phyloP scores from a whole-genome alignment of 2,329 filamentous ascomycete species.

The Claviceps citrina region DNA sequence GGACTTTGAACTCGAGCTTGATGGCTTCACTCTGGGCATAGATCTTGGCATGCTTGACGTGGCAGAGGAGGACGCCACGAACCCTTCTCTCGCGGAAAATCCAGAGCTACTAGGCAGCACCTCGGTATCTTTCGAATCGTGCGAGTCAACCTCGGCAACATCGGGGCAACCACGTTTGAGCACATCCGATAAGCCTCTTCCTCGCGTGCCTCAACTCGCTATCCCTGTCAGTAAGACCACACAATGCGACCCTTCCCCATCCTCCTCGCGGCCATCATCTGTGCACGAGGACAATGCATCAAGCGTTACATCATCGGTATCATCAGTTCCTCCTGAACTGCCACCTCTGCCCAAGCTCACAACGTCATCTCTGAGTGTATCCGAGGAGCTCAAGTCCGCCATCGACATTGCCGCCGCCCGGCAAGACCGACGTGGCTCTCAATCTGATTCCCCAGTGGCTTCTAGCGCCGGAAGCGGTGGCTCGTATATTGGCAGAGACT shows the following conservation, averaged over 20 bases:
- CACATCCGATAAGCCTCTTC: conserved; percentile 51
- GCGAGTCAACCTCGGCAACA: conserved; percentile 19
- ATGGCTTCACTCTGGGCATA: conserved; percentile 38
- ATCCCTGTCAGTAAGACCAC: conserved; percentile 19
- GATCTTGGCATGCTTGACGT: conserved; percentile 37
- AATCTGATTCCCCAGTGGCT: conserved; percentile 55
- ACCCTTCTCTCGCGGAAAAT: conserved; percentile 18
- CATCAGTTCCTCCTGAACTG: conserved; percentile 32
- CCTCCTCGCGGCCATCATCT: conserved; percentile 29
- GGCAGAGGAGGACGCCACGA: conserved; percentile 18
- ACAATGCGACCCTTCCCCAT: conserved; percentile 18
- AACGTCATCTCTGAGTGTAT: conserved; percentile 31
- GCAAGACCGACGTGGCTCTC: conserved; percentile 36
- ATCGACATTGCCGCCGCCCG: conserved; percentile 31
- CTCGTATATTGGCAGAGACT: conserved; percentile 67
- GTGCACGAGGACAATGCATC: conserved; percentile 26
- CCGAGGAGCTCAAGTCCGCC: conserved; percentile 29
- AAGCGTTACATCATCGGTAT: conserved; percentile 29
- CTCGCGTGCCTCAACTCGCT: conserved; percentile 44
- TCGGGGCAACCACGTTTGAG: conserved; percentile 22
- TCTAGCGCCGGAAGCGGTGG: conserved; percentile 66
- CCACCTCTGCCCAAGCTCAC: conserved; percentile 43
- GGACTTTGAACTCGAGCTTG: conserved; percentile 76
- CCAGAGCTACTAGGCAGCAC: conserved; percentile 25
- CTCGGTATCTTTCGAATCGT: conserved; percentile 23